Conservation (phyloP, 2,329 filamentous ascomycete species). For the Metarhizium album region DNA sequence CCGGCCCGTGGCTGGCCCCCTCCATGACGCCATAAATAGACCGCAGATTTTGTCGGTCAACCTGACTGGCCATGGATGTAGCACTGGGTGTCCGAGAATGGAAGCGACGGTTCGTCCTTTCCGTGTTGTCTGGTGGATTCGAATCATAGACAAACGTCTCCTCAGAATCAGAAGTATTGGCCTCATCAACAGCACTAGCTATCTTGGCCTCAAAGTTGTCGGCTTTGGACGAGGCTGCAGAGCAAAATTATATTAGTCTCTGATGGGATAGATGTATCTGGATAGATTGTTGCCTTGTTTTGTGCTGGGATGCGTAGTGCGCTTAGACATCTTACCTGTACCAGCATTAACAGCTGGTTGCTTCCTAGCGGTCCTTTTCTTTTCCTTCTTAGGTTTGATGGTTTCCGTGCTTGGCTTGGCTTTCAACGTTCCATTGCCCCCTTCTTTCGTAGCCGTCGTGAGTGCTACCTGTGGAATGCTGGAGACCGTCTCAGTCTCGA, state of each 20-base stretch:
- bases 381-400: conserved; percentile 87
- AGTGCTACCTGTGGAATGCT: conserved; percentile 80
- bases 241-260: background rate
- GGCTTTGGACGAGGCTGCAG: conserved; percentile 76
- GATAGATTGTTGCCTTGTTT: background rate
- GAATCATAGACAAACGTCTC: conserved; percentile 99
- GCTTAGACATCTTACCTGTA: conserved; percentile 48
- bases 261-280: too few relatives aligned
- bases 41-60: conserved; percentile 48
- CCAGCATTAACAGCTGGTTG: conserved; percentile 58
- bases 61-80: conserved; percentile 68
- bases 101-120: conserved; percentile 56
- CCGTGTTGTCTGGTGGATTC: conserved; percentile 64
- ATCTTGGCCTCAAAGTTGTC: conserved; percentile 98
- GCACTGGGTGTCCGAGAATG: conserved; percentile 93
- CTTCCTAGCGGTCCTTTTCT: conserved; percentile 70
- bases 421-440: conserved; percentile 61
- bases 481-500: conserved; percentile 91
- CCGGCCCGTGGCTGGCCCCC: conserved; percentile 31
- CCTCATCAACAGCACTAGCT: conserved; percentile 89
- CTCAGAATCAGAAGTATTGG: conserved; percentile 92
- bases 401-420: conserved; percentile 91
- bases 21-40: conserved; percentile 61
- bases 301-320: too few relatives aligned
- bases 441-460: conserved; percentile 53